phyloP scores from a whole-genome alignment of 306 rosid species.

The Ochetophila trinervis region DNA sequence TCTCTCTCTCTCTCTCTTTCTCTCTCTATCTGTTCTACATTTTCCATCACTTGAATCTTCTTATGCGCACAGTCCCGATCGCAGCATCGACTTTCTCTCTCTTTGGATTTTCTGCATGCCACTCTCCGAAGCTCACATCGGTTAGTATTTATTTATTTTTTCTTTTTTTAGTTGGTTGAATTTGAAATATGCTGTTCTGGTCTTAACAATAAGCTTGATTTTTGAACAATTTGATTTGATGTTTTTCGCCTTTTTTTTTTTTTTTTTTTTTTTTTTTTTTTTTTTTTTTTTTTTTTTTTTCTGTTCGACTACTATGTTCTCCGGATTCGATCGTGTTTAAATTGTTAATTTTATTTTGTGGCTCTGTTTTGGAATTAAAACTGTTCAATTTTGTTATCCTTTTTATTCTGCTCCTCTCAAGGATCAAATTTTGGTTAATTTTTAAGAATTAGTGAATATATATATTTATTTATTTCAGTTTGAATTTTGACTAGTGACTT shows the following conservation, averaged over 20 bases:
- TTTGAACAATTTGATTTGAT: background rate
- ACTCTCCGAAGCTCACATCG: slow-evolving; percentile 29
- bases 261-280: no score
- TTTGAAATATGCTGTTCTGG: slow-evolving; percentile 1
- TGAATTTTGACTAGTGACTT: background rate
- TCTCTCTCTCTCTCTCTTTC: slow-evolving; percentile 8
- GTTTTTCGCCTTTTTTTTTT: background rate
- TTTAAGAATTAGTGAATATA: background rate
- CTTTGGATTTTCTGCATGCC: slow-evolving; percentile 17
- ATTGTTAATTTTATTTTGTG: background rate
- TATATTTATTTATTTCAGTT: background rate
- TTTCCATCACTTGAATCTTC: slow-evolving; percentile 41
- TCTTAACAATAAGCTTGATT: background rate
- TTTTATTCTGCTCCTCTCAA: background rate
- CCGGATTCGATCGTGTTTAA: background rate
- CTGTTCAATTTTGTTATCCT: background rate
- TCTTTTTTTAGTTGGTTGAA: background rate
- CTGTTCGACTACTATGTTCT: background rate
- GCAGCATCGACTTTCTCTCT: background rate
- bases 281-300: no score
- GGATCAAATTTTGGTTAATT: background rate
- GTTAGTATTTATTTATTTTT: slow-evolving; percentile 30
- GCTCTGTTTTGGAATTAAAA: background rate
- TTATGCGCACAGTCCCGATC: slow-evolving; percentile 28
- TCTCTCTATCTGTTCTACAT: no score